Evolutionary conservation across 768 basidiomycete genomes (phyloP), one percentile per base, ranked within the genome.

Genomic region (Sporobolomyces pararoseus): DNA sequence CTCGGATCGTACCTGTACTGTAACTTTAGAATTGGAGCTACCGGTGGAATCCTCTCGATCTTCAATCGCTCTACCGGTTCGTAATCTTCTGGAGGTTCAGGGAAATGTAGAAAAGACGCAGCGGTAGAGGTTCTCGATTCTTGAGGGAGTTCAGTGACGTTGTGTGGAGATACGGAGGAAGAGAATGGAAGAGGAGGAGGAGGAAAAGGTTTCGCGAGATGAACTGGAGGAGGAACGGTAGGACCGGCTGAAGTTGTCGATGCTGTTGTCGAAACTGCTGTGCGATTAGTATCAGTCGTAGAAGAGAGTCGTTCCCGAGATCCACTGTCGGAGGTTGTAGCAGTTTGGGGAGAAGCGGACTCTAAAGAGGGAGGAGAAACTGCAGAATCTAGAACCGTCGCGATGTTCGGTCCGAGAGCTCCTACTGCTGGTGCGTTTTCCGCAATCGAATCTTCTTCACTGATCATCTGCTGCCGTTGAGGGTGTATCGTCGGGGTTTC

Each of bases 1-100:
- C 58, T 59, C 52, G 62, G 17, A 29, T 73, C 65, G 50, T 70
- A 73, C 32, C 72, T 57, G 25, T 73, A 73, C 47, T 65, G 65
- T 21, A 60, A 49, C 19, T 65, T 73, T 23, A 73, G 17, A 10
- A 70, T 39, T 10, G 68, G 68, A 1, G 57, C 68, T 9, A 51
- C 50, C 10, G 65, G 61, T 44, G 72, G 72, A 10, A 73, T 46
- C 4, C 72, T 19, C 52, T 70, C 68, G 16, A 70, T 61, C 21
- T 64, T 52, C 1, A 65, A 37, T 10, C 13, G 50, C 25, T 44
- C n/a, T 2, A n/a, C 31, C 0, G 65, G 57, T 50, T 70, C 68
- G 47, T 61, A 70, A 35, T 64, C 65, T 35, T 66, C 65, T 1
- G 62, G 62, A 25, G 72, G 72, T 12, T 68, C 65, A 27, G 72